A percentile compares a stretch with the other conserved stretches of the same genome.
Conservation (phyloP, 176 grass and related monocot genomes). For the Triticum dicoccoides region DNA sequence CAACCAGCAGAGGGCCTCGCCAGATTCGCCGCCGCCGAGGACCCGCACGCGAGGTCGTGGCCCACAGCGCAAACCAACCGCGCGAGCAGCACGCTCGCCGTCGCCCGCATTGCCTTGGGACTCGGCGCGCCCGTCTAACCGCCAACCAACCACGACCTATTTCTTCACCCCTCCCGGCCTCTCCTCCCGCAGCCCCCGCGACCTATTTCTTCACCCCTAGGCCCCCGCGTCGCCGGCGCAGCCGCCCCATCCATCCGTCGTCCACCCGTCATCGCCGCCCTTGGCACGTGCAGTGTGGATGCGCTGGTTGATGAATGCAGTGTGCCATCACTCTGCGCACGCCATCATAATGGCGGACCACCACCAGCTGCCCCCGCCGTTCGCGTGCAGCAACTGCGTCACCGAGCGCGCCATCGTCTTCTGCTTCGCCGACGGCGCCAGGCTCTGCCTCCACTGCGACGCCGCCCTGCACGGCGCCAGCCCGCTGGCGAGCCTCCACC, state of each 20-base stretch:
- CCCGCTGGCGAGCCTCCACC: slow-evolving; percentile 19
- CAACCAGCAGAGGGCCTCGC: too few relatives aligned
- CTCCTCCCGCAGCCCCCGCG: not conserved
- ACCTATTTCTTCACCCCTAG: not conserved
- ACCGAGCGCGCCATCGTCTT: slow-evolving; percentile 42
- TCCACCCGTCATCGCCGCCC: not conserved
- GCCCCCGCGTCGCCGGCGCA: not conserved
- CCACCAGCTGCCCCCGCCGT: not conserved
- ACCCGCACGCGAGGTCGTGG: too few relatives aligned
- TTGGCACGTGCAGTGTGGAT: not conserved
- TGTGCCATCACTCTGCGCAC: not conserved
- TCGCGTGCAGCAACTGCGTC: slow-evolving; percentile 29
- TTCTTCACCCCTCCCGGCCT: not conserved
- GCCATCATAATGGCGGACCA: not conserved
- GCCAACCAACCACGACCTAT: not conserved
- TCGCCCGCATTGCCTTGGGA: not conserved
- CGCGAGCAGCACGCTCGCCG: too few relatives aligned
- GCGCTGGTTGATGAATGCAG: not conserved
- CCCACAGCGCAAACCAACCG: too few relatives aligned
- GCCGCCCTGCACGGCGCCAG: slow-evolving; percentile 29
- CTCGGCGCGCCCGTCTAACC: not conserved
- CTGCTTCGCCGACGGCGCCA: slow-evolving; percentile 40
- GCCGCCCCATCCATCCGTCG: not conserved
- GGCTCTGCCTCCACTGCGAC: slow-evolving; percentile 52
- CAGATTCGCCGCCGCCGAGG: too few relatives aligned